Evolutionary conservation across 352 stramenopile species (phyloP), one percentile per base, ranked within the genome.

Genomic region (Pythium plurisporium): DNA sequence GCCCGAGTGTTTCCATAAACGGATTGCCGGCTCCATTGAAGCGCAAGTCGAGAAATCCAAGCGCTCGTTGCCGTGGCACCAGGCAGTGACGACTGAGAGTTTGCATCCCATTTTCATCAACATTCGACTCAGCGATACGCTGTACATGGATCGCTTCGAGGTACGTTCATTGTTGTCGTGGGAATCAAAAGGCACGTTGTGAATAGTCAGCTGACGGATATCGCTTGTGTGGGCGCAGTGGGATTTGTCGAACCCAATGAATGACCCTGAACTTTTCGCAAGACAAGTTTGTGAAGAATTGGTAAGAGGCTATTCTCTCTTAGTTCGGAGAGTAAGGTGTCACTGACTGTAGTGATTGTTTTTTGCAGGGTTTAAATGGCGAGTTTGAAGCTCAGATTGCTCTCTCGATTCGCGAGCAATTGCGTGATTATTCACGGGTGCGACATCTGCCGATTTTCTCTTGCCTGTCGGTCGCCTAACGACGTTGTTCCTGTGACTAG

Each of bases 81-180:
- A 81, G 38, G 72, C 77, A 1, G 73, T 86, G 14, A 68, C 64
- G 14, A 63, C 20, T 14, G 77, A 89, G 63, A 87, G 76, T 59
- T 66, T 92, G 31, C 74, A 89, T 37, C 82, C 79, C 22, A 90
- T 92, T 36, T 88, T 76, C 55, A 86, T 92, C 65, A 92, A 92
- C 59, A 64, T 92, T 41, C 79, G 82, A 30, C 66, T 92, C 37
- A 85, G 87, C 60, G 82, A 92, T 62, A 90, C 82, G 33, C 76
- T 92, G 48, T 76, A 89, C 33, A 85, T 88, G 55, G 82, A 92
- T 51, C 72, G 78, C 36, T 92, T 92, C 62, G 82, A 92, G 64
- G 70, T 79, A 29, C 17, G 66, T 43, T 37, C 40, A 4, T 12
- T 38, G 3, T 15, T n/a, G n/a, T n/a, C n/a, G n/a, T n/a, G n/a